Percentiles rank a stretch among this genome's conserved stretches.
Evolutionary conservation across 2,329 filamentous ascomycete genomes (phyloP).

Genomic region (Cercospora janseana): DNA sequence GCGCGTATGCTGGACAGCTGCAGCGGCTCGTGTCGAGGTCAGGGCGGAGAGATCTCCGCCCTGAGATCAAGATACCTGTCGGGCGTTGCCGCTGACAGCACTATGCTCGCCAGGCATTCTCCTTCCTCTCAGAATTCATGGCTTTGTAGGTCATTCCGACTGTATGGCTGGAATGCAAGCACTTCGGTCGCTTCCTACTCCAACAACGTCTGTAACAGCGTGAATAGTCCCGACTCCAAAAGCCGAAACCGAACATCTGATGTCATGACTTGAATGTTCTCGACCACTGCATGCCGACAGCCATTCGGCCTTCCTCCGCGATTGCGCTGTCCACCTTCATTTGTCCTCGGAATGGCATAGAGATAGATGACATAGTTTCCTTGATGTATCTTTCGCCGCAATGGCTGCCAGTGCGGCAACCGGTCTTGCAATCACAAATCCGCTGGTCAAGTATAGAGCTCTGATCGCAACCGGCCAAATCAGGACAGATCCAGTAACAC

Average conservation of each 20-base stretch:
- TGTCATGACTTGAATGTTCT: slow-evolving; percentile 11
- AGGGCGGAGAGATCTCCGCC: too few species aligned
- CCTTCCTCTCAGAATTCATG: too few species aligned
- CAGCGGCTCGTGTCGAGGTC: slow-evolving; percentile 1
- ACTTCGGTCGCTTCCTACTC: too few species aligned
- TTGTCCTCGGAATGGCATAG: not conserved
- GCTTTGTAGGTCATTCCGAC: too few species aligned
- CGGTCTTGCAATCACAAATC: slow-evolving; percentile 59
- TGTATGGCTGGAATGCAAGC: too few species aligned
- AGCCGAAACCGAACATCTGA: slow-evolving; percentile 5
- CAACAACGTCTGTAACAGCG: too few species aligned
- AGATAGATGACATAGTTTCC: slow-evolving; percentile 4
- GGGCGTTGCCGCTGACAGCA: too few species aligned
- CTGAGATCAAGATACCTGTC: too few species aligned
- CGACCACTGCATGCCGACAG: too few species aligned
- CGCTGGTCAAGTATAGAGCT: slow-evolving; percentile 71
- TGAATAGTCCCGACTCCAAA: too few species aligned
- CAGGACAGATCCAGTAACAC: slow-evolving; percentile 62
- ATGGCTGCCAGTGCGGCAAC: slow-evolving; percentile 32
- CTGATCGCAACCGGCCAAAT: slow-evolving; percentile 66
- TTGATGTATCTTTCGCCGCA: slow-evolving; percentile 13
- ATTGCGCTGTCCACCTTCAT: not conserved
- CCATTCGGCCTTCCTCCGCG: too few species aligned
- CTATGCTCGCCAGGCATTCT: too few species aligned
- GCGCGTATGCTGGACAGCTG: not conserved